phyloP scores from a whole-genome alignment of 1,284 basidiomycete genomes.

The Porogramme epimiltina region DNA sequence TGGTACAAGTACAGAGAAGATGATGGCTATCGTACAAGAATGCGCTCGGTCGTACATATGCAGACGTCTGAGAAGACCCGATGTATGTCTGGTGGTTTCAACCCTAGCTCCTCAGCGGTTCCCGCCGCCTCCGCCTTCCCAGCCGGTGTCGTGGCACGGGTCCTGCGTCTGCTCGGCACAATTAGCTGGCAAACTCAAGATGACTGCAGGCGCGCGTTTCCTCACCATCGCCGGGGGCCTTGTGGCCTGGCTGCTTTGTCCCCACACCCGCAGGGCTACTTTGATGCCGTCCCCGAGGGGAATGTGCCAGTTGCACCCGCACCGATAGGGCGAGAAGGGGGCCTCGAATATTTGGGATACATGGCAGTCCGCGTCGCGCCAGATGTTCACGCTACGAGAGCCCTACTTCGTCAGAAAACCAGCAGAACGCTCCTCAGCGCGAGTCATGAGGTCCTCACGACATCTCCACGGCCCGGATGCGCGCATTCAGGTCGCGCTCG shows the following conservation, averaged over 20 bases:
- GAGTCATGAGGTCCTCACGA: slow-evolving; percentile 21
- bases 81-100: too few species aligned
- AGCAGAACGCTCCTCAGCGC: neutral
- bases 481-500: slow-evolving; percentile 16
- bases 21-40: slow-evolving; percentile 13
- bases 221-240: neutral
- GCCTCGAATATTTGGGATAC: slow-evolving; percentile 37
- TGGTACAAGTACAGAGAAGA: slow-evolving; percentile 7
- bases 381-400: slow-evolving; percentile 39
- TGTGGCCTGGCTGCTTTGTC: neutral
- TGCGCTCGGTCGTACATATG: slow-evolving; percentile 5
- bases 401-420: neutral
- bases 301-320: slow-evolving; percentile 6
- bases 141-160: slow-evolving; percentile 9
- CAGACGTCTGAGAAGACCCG: too few species aligned
- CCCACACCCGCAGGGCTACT: neutral
- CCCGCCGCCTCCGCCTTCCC: neutral
- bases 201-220: too few species aligned
- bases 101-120: too few species aligned
- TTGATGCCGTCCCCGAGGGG: slow-evolving; percentile 13
- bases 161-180: neutral
- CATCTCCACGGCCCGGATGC: slow-evolving; percentile 34
- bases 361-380: slow-evolving; percentile 42
- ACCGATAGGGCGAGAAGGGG: slow-evolving; percentile 7
- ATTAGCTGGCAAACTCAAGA: too few species aligned